A percentile compares a stretch with the other conserved stretches of the same genome.
Conservation (phyloP, 345 rosid species). For the Anastatica hierochuntica region DNA sequence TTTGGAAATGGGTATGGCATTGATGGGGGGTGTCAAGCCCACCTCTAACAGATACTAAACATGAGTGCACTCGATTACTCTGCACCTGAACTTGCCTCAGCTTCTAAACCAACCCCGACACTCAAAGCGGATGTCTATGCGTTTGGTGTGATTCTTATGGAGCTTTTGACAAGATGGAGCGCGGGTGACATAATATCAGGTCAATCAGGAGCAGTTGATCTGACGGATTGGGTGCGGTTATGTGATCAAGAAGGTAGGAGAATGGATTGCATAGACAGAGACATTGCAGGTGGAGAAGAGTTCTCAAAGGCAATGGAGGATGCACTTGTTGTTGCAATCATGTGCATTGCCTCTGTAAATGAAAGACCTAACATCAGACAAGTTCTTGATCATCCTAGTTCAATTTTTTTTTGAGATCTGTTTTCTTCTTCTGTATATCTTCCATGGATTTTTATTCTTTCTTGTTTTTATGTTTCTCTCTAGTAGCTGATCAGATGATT, state of each 20-base stretch:
- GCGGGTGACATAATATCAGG: slow-evolving; percentile 95
- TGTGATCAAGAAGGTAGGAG: slow-evolving; percentile 85
- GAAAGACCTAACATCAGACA: slow-evolving; percentile 95
- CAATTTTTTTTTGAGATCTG: slow-evolving; percentile 54
- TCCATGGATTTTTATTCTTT: slow-evolving; percentile 10
- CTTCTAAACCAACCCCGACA: slow-evolving; percentile 60
- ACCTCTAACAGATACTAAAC: slow-evolving; percentile 76
- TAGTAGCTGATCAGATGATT: slow-evolving; percentile 27
- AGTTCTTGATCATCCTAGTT: slow-evolving; percentile 53
- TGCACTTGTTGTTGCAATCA: slow-evolving; percentile 61
- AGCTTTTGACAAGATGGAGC: slow-evolving; percentile 73
- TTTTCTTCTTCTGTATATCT: slow-evolving; percentile 37
- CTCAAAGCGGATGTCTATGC: slow-evolving; percentile 76
- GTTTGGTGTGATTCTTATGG: slow-evolving; percentile 87
- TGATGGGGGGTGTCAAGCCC: no score
- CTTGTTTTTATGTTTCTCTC: slow-evolving; percentile 4
- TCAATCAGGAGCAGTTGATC: slow-evolving; percentile 86
- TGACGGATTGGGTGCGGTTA: slow-evolving; percentile 76
- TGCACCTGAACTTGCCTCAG: slow-evolving; percentile 71
- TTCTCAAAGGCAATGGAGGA: slow-evolving; percentile 79
- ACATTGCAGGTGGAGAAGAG: slow-evolving; percentile 77
- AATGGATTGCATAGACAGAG: slow-evolving; percentile 87
- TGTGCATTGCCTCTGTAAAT: slow-evolving; percentile 74
- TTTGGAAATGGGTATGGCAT: no score
- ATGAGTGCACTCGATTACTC: slow-evolving; percentile 91